These are phyloP conservation scores for Geotrichum cucujoidarum DNA, from an alignment of 1,139 yeast genomes.

Conservation along the genomic window DNA sequence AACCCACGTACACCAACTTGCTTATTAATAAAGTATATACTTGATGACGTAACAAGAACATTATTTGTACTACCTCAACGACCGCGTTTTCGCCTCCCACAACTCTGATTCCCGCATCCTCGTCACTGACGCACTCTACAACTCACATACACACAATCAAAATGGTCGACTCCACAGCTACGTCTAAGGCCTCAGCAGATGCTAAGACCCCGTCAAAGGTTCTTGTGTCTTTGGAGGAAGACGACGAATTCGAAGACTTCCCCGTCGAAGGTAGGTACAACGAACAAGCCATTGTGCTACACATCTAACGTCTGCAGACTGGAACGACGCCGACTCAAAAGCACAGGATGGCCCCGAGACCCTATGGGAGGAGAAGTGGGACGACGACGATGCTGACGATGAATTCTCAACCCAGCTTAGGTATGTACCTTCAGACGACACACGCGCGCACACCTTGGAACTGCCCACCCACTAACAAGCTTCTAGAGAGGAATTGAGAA, in stretches of 20 bases:
- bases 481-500: background rate
- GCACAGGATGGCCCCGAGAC: slow-evolving; percentile 42
- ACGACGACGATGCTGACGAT: slow-evolving; percentile 82
- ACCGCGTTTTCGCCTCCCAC: background rate
- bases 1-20: background rate
- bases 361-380: slow-evolving; percentile 96
- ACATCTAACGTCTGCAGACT: slow-evolving; percentile 38
- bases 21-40: too few species aligned
- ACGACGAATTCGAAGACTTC: slow-evolving; percentile 92
- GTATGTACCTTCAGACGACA: slow-evolving; percentile 32
- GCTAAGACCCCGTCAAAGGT: slow-evolving; percentile 27
- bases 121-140: background rate
- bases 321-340: slow-evolving; percentile 48
- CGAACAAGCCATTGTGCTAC: too few species aligned
- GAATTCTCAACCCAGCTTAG: slow-evolving; percentile 69
- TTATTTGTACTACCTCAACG: background rate
- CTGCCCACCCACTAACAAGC: background rate
- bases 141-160: background rate
- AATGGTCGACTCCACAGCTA: slow-evolving; percentile 13
- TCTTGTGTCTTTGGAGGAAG: slow-evolving; percentile 70
- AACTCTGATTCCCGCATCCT: background rate
- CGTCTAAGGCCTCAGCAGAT: background rate
- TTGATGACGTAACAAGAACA: background rate
- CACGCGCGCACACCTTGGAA: too few species aligned
- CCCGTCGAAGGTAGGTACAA: slow-evolving; percentile 81